phyloP scores from a whole-genome alignment of 352 stramenopile species.

The Phytophthora kernoviae region DNA sequence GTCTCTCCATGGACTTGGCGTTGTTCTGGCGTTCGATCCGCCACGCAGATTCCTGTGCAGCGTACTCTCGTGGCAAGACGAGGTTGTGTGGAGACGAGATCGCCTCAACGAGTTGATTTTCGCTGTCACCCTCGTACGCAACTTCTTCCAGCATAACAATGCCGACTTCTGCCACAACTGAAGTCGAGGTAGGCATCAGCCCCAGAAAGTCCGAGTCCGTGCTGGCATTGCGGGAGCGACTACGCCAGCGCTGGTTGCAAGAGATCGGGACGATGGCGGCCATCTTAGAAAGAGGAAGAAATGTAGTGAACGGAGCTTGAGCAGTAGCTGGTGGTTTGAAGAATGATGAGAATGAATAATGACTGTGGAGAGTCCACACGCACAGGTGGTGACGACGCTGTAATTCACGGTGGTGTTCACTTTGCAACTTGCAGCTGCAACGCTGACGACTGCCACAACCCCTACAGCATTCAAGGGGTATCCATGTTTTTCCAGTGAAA shows the following conservation, averaged over 20 bases:
- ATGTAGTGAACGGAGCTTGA: not conserved
- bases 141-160: conserved; percentile 16
- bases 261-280: conserved; percentile 63
- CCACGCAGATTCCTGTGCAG: conserved; percentile 20
- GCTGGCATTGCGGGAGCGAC: conserved; percentile 56
- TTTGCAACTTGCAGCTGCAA: conserved; percentile 16
- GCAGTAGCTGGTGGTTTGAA: conserved; percentile 14
- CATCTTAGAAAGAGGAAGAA: conserved; percentile 29
- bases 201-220: conserved; percentile 35
- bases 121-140: conserved; percentile 23
- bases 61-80: conserved; percentile 48
- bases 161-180: conserved; percentile 5
- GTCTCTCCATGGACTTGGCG: conserved; percentile 50
- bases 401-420: not conserved
- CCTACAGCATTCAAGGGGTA: conserved; percentile 19
- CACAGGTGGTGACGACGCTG: not conserved
- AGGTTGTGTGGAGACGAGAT: conserved; percentile 44
- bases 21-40: conserved; percentile 7
- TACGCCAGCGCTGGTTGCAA: conserved; percentile 56
- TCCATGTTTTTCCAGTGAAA: conserved; percentile 6
- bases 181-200: conserved; percentile 10
- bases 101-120: conserved; percentile 41
- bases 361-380: not conserved
- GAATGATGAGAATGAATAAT: conserved; percentile 2
- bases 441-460: conserved; percentile 23